phyloP scores from a whole-genome alignment of 192 early-diverging fungal genomes.

The Entomortierella parvispora region DNA sequence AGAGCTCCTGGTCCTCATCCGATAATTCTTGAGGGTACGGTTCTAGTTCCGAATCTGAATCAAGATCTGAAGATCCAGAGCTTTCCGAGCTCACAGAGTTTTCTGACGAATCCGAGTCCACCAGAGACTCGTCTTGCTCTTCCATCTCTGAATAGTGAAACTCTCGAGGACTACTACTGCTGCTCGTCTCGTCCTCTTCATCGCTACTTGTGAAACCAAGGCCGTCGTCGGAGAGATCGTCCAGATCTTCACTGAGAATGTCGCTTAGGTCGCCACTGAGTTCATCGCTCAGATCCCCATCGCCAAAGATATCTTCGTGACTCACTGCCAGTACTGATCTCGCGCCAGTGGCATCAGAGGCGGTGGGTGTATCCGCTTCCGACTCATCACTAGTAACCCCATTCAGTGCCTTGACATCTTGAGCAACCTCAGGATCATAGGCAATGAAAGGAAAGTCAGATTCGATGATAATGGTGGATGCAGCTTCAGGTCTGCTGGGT shows the following conservation, averaged over 20 bases:
- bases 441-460: constrained; percentile 24
- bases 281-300: constrained; percentile 43
- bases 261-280: constrained; percentile 48
- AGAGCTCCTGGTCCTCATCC: constrained; percentile 17
- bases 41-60: constrained; percentile 23
- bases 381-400: neutral
- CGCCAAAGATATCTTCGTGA: constrained; percentile 37
- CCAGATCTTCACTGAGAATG: constrained; percentile 42
- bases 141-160: constrained; percentile 46
- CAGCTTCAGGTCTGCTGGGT: neutral
- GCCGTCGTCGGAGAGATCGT: constrained; percentile 41
- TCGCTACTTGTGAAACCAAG: constrained; percentile 27
- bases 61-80: constrained; percentile 19
- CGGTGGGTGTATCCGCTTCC: neutral
- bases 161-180: constrained; percentile 34
- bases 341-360: neutral
- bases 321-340: neutral
- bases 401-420: constrained; percentile 29
- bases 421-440: constrained; percentile 31
- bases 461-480: neutral
- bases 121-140: constrained; percentile 49
- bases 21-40: constrained; percentile 9
- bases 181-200: constrained; percentile 26
- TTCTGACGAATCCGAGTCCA: constrained; percentile 47
- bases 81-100: constrained; percentile 18